Evolutionary conservation across 495 filamentous ascomycete species (phyloP), one percentile per base, ranked within the genome.

Genomic region (Hypoxylon crocopeplum): DNA sequence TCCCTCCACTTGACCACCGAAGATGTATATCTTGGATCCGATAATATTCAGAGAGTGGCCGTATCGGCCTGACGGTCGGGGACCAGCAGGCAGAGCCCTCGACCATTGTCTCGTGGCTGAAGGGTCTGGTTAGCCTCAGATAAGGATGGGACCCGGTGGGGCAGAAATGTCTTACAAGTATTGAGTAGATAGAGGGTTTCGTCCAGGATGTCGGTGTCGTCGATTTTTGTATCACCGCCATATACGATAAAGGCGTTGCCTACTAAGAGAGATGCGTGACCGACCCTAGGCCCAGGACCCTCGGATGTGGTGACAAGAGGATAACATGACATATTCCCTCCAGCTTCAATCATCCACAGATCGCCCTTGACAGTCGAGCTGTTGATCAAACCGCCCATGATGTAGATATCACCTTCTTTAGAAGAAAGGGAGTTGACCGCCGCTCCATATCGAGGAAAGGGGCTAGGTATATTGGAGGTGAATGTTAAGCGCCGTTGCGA

Each of bases 201-300:
- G 64, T 99, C 95, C 45, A 99, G 71, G 24, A 89, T 78, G 73
- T 99, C 95, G 5, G 81, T 83, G 58, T 97, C 93, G 58, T 98
- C 92, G 66, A 95, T 86, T 75, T 98, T 98, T 19, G 95, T 99
- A 71, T 99, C 95, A 65, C 95, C 95, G 20, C 95, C 95, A 71
- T 97, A 99, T 11, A 99, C 94, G 62, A 99, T 99, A 68, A 97
- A 99, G 1, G 95, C 95, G 77, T 99, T 99, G 17, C 95, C 95
- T 29, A 98, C 95, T 6, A 99, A 79, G 69, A 99, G 80, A 77
- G 91, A 92, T 4, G 94, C 83, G 78, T 99, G 95, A 8, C 95
- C 95, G 29, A 99, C 95, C 77, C 95, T 84, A 2, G 95, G 93
- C 4, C 95, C 94, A 0, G 95, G 95, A 0, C 95, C 93, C 70